Conservation (phyloP, 805 yeast genomes). For the Candida endomychidarum region DNA sequence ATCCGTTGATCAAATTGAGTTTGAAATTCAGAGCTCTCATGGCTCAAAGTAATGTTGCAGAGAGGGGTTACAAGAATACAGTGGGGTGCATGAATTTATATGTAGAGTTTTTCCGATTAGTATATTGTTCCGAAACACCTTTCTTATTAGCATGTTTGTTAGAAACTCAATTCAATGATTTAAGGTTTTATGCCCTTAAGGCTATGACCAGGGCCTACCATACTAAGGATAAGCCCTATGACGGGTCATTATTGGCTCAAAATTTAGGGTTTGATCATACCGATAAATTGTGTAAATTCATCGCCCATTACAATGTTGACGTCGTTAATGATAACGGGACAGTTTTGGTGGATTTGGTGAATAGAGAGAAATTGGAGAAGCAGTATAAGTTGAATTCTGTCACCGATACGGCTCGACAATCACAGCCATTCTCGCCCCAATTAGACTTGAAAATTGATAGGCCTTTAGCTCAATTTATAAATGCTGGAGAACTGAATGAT, state of each 20-base stretch:
- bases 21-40: constrained; percentile 64
- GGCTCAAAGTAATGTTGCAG: constrained; percentile 59
- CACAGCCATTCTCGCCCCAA: constrained; percentile 35
- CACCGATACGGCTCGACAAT: constrained; percentile 37
- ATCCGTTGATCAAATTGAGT: constrained; percentile 67
- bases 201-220: constrained; percentile 68
- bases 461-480: constrained; percentile 28
- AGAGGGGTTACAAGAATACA: constrained; percentile 50
- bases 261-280: constrained; percentile 68
- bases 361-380: constrained; percentile 41
- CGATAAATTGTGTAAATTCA: constrained; percentile 54
- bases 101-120: constrained; percentile 58
- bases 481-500: constrained; percentile 32
- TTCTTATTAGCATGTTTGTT: constrained; percentile 69
- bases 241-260: constrained; percentile 44
- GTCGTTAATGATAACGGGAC: constrained; percentile 29
- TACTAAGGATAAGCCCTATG: constrained; percentile 65
- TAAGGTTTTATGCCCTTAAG: constrained; percentile 71
- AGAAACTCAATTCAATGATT: constrained; percentile 78
- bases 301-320: constrained; percentile 62
- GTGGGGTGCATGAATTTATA: constrained; percentile 61
- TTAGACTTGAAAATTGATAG: constrained; percentile 27
- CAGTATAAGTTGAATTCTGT: constrained; percentile 39
- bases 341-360: constrained; percentile 37
- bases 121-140: constrained; percentile 53